A percentile compares a stretch with the other conserved stretches of the same genome.
These are phyloP conservation scores for Achaetomium macrosporum DNA, from an alignment of 2,329 filamentous ascomycete genomes.

Conservation along the genomic window DNA sequence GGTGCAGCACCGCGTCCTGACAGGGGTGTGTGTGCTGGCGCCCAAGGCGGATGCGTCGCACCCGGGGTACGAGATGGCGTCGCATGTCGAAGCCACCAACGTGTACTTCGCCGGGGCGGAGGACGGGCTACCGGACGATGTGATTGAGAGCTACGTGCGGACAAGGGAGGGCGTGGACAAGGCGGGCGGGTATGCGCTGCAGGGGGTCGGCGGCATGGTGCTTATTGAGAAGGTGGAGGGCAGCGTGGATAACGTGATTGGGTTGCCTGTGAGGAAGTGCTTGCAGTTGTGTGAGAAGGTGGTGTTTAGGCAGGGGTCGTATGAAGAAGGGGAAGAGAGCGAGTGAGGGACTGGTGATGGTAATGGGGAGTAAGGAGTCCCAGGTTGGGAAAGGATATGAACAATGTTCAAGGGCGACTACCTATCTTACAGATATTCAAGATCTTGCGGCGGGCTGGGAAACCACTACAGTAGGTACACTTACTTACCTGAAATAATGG, in stretches of 20 bases:
- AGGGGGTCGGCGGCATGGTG: constrained; percentile 80
- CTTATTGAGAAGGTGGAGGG: constrained; percentile 87
- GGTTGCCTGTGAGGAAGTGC: constrained; percentile 72
- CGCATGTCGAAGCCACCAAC: constrained; percentile 80
- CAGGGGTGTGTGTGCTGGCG: constrained; percentile 75
- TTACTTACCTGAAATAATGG: too few relatives aligned
- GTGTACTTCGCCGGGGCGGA: constrained; percentile 73
- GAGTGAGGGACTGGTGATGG: constrained; percentile 23
- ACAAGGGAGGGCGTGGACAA: constrained; percentile 94
- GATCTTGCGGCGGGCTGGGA: too few relatives aligned
- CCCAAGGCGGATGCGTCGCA: constrained; percentile 73
- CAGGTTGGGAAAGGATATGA: too few relatives aligned
- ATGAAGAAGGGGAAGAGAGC: constrained; percentile 46
- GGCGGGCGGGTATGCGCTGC: constrained; percentile 91
- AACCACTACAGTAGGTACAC: too few relatives aligned
- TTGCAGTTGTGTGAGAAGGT: constrained; percentile 82
- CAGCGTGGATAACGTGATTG: constrained; percentile 88
- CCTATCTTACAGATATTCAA: too few relatives aligned
- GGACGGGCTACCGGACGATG: constrained; percentile 63
- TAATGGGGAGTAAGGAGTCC: too few relatives aligned
- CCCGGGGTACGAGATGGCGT: constrained; percentile 80
- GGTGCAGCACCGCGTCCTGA: constrained; percentile 73
- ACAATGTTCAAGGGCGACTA: too few relatives aligned
- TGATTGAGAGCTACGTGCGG: constrained; percentile 70
- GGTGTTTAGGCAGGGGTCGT: constrained; percentile 68